Conservation (phyloP, 1,284 basidiomycete species). For the Tranzscheliella williamsii region DNA sequence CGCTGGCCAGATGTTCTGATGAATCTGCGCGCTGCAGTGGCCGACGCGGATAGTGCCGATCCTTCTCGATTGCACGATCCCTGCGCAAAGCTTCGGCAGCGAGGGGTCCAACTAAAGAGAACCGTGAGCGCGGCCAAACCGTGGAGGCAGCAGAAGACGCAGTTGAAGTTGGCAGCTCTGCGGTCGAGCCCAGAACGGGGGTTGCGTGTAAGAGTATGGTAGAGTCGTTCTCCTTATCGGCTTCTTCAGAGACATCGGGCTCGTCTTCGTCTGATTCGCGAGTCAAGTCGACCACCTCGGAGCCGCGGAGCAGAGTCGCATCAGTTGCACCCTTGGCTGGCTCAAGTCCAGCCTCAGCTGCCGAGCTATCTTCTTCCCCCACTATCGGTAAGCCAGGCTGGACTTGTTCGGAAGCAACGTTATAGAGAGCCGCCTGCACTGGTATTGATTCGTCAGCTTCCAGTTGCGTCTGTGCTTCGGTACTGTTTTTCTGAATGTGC, state of each 20-base stretch:
- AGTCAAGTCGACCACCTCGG: slow-evolving; percentile 9
- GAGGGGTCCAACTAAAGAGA: no score
- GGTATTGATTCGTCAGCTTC: background rate
- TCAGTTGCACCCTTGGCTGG: background rate
- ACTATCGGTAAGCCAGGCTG: background rate
- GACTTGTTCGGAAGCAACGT: background rate
- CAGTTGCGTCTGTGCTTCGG: background rate
- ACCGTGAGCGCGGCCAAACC: no score
- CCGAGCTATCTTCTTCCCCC: background rate
- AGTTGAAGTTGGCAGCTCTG: background rate
- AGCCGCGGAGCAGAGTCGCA: background rate
- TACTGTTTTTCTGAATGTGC: no score
- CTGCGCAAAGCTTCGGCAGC: no score
- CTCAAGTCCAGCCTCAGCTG: background rate
- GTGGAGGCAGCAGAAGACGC: background rate
- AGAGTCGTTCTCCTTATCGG: slow-evolving; percentile 33
- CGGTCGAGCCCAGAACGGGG: background rate
- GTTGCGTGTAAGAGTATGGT: background rate
- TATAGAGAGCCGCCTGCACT: background rate
- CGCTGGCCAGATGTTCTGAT: background rate
- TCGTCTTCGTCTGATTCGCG: slow-evolving; percentile 14
- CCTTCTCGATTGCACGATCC: background rate
- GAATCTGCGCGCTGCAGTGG: background rate
- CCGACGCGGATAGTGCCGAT: background rate
- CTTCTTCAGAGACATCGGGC: slow-evolving; percentile 6